phyloP scores from a whole-genome alignment of 768 basidiomycete genomes.

The Suillus alpinus region DNA sequence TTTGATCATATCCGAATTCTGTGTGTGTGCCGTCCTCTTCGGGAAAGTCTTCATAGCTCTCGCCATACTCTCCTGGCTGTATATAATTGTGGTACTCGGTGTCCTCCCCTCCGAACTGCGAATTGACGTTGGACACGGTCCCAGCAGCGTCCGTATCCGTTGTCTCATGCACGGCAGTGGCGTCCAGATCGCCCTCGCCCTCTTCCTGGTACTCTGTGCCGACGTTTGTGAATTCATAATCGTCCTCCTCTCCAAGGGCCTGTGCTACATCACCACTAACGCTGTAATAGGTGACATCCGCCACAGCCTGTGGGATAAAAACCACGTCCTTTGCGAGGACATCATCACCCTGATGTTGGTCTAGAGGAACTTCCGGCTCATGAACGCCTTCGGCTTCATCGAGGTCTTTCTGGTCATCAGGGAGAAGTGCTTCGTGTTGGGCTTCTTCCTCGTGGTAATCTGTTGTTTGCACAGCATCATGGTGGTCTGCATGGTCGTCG shows the following conservation, averaged over 20 bases:
- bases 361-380: constrained; percentile 1
- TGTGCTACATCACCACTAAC: constrained; percentile 13
- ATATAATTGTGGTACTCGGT: constrained; percentile 32
- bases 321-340: neutral
- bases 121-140: constrained; percentile 8
- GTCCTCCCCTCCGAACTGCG: constrained; percentile 29
- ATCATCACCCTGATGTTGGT: constrained; percentile 8
- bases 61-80: constrained; percentile 35
- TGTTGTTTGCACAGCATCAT: constrained; percentile 12
- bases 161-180: constrained; percentile 26
- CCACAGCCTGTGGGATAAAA: constrained; percentile 9
- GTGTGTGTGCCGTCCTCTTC: constrained; percentile 24
- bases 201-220: constrained; percentile 19
- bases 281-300: constrained; percentile 16
- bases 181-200: constrained; percentile 23
- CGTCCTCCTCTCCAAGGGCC: constrained; percentile 20
- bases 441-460: neutral
- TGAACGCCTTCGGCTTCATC: constrained; percentile 6
- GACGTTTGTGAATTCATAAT: constrained; percentile 16
- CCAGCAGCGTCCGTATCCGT: constrained; percentile 23
- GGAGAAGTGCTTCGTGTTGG: neutral
- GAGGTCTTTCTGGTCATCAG: neutral
- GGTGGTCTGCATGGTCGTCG: neutral
- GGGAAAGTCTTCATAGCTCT: constrained; percentile 32
- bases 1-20: constrained; percentile 16